Conservation (phyloP, 2,329 filamentous ascomycete genomes). For the Fusarium sp. region DNA sequence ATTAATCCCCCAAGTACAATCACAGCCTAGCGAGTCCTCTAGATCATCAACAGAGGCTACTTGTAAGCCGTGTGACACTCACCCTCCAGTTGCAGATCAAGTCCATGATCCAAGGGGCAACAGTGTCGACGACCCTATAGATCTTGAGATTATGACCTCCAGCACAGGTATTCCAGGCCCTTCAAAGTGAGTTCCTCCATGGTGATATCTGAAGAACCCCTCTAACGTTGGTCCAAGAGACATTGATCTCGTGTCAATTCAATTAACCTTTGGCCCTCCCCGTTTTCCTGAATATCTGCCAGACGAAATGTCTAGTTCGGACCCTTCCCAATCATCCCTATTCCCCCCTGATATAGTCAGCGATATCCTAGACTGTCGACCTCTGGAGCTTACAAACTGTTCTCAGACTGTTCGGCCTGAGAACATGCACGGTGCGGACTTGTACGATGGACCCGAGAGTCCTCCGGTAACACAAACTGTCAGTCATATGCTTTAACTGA, state of each 20-base stretch:
- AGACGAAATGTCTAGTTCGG: background rate
- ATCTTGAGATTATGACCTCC: slow-evolving; percentile 16
- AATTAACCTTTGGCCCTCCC: background rate
- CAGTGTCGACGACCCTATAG: slow-evolving; percentile 17
- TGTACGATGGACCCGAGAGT: slow-evolving; percentile 9
- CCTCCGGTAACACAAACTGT: background rate
- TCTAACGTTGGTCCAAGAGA: background rate
- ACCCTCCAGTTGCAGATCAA: background rate
- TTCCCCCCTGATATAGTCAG: background rate
- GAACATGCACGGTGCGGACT: background rate
- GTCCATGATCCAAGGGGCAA: background rate
- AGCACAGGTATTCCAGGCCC: background rate
- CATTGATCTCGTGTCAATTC: background rate
- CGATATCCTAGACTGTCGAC: background rate
- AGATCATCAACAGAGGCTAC: background rate
- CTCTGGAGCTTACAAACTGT: background rate
- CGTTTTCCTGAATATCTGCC: background rate
- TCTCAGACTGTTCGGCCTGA: background rate
- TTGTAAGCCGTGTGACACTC: background rate
- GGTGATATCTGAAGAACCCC: background rate
- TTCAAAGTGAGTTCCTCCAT: slow-evolving; percentile 7
- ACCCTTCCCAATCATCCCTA: background rate
- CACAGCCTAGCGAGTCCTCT: background rate
- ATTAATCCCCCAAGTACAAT: rapidly evolving
- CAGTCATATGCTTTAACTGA: background rate